These are phyloP conservation scores for Arabidopsis lyrata DNA, from an alignment of 441 rosid genomes.

Conservation along the genomic window DNA sequence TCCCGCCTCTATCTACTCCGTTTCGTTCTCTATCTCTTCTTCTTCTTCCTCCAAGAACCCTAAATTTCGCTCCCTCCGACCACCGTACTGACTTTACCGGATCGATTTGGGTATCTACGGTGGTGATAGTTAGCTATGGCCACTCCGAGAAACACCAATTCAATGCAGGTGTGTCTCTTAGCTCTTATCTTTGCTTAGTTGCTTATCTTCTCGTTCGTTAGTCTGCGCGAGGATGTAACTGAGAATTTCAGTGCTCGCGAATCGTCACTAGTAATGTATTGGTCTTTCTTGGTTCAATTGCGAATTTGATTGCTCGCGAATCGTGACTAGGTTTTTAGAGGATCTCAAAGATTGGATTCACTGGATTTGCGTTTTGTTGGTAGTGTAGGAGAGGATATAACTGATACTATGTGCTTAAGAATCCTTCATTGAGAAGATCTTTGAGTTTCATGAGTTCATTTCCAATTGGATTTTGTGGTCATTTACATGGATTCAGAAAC, in stretches of 20 bases:
- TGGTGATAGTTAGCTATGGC: slow-evolving; percentile 59
- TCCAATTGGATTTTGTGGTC: neutral
- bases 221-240: neutral
- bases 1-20: slow-evolving; percentile 46
- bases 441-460: neutral
- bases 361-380: slow-evolving; percentile 17
- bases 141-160: slow-evolving; percentile 76
- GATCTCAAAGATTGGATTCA: neutral
- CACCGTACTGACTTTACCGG: slow-evolving; percentile 26
- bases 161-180: slow-evolving; percentile 77
- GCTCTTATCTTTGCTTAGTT: slow-evolving; percentile 19
- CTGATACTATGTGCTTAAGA: neutral
- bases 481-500: neutral
- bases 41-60: slow-evolving; percentile 53
- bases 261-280: neutral
- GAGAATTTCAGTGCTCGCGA: slow-evolving; percentile 4
- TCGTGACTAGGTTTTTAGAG: neutral
- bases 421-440: neutral
- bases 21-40: slow-evolving; percentile 33
- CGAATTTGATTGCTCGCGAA: neutral
- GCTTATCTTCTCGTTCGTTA: slow-evolving; percentile 17
- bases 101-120: slow-evolving; percentile 40
- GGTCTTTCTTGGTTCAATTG: slow-evolving; percentile 10
- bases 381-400: neutral
- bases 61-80: slow-evolving; percentile 48